Base-by-base conservation (phyloP, 768 basidiomycete genomes). In the Favolaschia claudopus region DNA sequence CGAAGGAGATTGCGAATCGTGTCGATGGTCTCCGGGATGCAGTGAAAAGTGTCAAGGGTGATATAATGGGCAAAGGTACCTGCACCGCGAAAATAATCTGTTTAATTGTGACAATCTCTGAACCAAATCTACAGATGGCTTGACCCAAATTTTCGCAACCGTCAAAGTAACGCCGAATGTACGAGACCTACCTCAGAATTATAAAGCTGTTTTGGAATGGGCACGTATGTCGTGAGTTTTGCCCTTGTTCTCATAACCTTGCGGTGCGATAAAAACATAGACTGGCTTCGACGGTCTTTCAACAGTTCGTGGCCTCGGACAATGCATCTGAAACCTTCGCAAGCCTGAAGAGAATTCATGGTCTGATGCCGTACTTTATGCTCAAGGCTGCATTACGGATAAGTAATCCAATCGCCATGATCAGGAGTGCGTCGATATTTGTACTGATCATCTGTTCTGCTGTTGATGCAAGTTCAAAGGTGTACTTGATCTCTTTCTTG, bases 361-460 rank as follows among this genome's bases (percentile, higher is more conserved):
- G 95, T 1, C 76, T 96, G 48, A 97, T 99, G 93, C 97, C 97
- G 6, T 99, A 99, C 72, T 93, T 99, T 68, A 88, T 99, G 80
- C 85, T 99, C 62, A 98, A 95, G 72, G 85, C 93, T 8, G 90
- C 94, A 13, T 76, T 99, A 59, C 90, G 85, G 71, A 93, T 99
- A 64, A 95, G 92, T 55, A 99, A 98, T 74, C 97, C 97, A 2
- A 89, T 99, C 58, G 84, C 86, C 27, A 99, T 99, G 97, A 95
- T 99, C 68, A 86, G 97, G 72, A 89, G 92, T 89, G 56, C 17
- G 81, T 66, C 9, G 14, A 15, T 25, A 25, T 22, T 44, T 34
- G 6, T 37, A 4, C 12, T 61, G 7, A 15, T 32, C 15, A 36
- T 60, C 28, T 43, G 38, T n/a, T 39, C 34, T 14, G 55, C 24